Evolutionary conservation across 2,329 filamentous ascomycete species (phyloP).

Genomic region (Ophiostoma tasmaniense): DNA sequence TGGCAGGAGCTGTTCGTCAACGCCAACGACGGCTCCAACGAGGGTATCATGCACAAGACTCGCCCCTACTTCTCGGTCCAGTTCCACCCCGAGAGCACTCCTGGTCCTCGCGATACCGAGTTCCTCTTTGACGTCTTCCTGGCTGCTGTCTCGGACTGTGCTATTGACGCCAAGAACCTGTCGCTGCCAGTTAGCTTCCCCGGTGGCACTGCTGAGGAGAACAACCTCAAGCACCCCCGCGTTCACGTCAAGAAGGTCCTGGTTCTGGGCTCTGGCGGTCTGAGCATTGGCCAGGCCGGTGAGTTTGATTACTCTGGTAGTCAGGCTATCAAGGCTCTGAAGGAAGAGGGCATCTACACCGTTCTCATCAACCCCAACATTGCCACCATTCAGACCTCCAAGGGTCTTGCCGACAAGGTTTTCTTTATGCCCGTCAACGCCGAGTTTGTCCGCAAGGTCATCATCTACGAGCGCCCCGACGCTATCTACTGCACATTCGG

Average conservation of each 20-base stretch:
- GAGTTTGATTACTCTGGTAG: constrained; percentile 98
- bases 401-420: constrained; percentile 94
- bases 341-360: constrained; percentile 96
- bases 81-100: constrained; percentile 96
- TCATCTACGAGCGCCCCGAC: constrained; percentile 87
- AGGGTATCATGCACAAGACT: constrained; percentile 81
- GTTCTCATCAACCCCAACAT: constrained; percentile 99
- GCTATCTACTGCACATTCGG: constrained; percentile 97
- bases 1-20: constrained; percentile 97
- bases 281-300: constrained; percentile 95
- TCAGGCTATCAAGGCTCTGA: constrained; percentile 96
- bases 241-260: constrained; percentile 90
- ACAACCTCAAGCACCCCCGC: constrained; percentile 64
- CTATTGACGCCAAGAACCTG: constrained; percentile 58
- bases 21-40: constrained; percentile 95
- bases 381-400: constrained; percentile 96
- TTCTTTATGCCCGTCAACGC: constrained; percentile 97
- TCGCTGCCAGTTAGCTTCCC: constrained; percentile 74
- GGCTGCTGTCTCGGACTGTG: constrained; percentile 65
- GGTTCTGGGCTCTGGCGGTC: constrained; percentile 84
- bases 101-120: constrained; percentile 90
- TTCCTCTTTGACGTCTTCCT: constrained; percentile 97
- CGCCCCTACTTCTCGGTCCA: constrained; percentile 98
- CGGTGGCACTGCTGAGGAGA: constrained; percentile 72
- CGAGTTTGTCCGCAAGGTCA: constrained; percentile 96